Evolutionary conservation across 495 filamentous ascomycete genomes (phyloP).

Genomic region (Gamarada debralockiae): DNA sequence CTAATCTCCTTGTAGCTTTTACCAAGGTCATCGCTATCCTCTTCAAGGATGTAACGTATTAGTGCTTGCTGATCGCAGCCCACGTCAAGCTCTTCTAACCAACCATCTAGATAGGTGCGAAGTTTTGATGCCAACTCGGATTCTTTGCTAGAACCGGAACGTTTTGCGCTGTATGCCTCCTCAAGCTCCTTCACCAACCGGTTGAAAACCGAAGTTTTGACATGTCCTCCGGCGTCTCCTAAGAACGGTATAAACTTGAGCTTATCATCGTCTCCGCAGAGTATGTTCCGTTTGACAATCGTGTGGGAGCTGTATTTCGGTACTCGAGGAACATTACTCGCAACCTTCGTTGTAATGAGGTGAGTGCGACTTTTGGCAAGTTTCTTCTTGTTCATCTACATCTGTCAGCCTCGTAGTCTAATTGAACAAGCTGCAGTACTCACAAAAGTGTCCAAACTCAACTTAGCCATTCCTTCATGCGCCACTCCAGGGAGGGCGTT

Average conservation of each 20-base stretch:
- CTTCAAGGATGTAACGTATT: slow-evolving; percentile 6
- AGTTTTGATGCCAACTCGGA: slow-evolving; percentile 7
- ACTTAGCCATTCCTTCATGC: background rate
- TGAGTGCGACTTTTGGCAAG: slow-evolving; percentile 1
- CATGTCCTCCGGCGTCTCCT: slow-evolving; percentile 1
- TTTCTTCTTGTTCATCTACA: slow-evolving; percentile 8
- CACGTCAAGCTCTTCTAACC: slow-evolving; percentile 17
- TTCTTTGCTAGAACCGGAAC: slow-evolving; percentile 4
- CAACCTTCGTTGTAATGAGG: background rate
- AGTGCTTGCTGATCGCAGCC: slow-evolving; percentile 7
- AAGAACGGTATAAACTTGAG: slow-evolving; percentile 23
- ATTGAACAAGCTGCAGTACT: background rate
- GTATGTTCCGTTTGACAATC: slow-evolving; percentile 20
- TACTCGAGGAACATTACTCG: slow-evolving; percentile 9
- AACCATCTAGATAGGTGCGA: slow-evolving; percentile 11
- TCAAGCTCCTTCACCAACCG: slow-evolving; percentile 17
- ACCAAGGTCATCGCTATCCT: background rate
- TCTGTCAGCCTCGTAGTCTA: background rate
- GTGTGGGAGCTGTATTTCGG: slow-evolving; percentile 19
- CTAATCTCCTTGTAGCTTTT: background rate
- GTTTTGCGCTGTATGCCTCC: slow-evolving; percentile 4
- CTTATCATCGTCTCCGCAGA: slow-evolving; percentile 19
- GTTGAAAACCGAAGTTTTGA: background rate
- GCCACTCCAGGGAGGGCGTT: background rate
- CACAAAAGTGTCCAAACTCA: slow-evolving; percentile 4